Evolutionary conservation across 352 stramenopile genomes (phyloP), one percentile per base, ranked within the genome.

Genomic region (Phytopythium aichiense): DNA sequence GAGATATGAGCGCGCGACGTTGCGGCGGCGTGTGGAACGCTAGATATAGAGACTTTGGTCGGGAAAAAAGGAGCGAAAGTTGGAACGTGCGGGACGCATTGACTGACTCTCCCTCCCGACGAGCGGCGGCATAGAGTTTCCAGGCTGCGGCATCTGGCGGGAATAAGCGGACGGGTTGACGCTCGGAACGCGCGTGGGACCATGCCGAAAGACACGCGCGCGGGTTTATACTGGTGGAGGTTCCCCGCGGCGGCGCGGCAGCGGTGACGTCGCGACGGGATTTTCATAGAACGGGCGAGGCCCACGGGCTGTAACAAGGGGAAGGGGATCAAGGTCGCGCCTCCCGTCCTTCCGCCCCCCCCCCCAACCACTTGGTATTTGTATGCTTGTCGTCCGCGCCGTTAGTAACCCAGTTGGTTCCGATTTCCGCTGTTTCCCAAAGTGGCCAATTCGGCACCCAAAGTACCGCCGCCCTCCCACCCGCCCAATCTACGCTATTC

Each of bases 71-170:
- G 30, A 45, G 33, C 33, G 33, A 38, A 38, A 38, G 7, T 4
- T 5, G 33, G 28, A 49, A 31, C 37, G 42, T 38, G 25, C 11
- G 28, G n/a, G n/a, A 35, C 5, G n/a, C 3, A 50, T 22, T 35
- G 18, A 66, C 61, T 66, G 61, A 66, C 61, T 66, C 61, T 66
- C 61, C 53, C 45, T 65, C 52, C 16, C 37, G n/a, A 20, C 40
- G 40, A 2, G 54, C 5, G 54, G 13, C 31, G 6, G 16, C 35
- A 56, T 60, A 57, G 33, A 57, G 51, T 33, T 1, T 0, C 1
- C 4, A 50, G 31, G 15, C 30, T 68, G 25, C 55, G 38, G 51
- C 8, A 38, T 2, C 0, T 9, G 38, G 28, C 25, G 49, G 25
- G 23, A 37, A 33, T 30, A 30, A 30, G 28, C 28, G 28, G 28